A percentile compares a stretch with the other conserved stretches of the same genome.
Evolutionary conservation across 1,284 basidiomycete genomes (phyloP).

Genomic region (Tilletia setariae): DNA sequence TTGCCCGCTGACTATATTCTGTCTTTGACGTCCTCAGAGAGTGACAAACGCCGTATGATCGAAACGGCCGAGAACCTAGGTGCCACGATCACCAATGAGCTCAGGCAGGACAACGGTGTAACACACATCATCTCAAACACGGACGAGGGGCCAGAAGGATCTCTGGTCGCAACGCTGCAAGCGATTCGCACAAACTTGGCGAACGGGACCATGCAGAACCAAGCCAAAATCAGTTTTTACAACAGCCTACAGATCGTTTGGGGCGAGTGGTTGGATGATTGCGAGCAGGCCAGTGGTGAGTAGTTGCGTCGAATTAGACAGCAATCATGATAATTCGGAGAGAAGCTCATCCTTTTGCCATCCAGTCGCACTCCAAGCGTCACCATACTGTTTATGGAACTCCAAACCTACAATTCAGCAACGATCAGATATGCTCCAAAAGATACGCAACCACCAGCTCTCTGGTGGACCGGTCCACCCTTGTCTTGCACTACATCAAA

Average conservation of each 20-base stretch:
- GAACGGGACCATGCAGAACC: neutral
- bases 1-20: no score
- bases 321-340: neutral
- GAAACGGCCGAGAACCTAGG: neutral
- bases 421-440: constrained; percentile 3
- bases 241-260: neutral
- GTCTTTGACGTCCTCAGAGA: neutral
- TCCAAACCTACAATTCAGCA: neutral
- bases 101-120: neutral
- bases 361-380: neutral
- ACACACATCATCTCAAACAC: constrained; percentile 4
- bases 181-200: neutral
- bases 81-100: neutral
- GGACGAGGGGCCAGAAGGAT: neutral
- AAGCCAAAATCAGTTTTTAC: neutral
- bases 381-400: neutral
- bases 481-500: neutral
- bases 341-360: neutral
- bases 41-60: neutral
- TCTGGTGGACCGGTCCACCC: neutral
- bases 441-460: neutral
- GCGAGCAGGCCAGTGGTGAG: constrained; percentile 9
- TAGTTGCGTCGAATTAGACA: neutral
- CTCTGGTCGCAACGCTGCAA: neutral
- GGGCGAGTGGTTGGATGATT: constrained; percentile 6